Evolutionary conservation across 441 rosid species (phyloP).

Genomic region (Populus tomentosa): DNA sequence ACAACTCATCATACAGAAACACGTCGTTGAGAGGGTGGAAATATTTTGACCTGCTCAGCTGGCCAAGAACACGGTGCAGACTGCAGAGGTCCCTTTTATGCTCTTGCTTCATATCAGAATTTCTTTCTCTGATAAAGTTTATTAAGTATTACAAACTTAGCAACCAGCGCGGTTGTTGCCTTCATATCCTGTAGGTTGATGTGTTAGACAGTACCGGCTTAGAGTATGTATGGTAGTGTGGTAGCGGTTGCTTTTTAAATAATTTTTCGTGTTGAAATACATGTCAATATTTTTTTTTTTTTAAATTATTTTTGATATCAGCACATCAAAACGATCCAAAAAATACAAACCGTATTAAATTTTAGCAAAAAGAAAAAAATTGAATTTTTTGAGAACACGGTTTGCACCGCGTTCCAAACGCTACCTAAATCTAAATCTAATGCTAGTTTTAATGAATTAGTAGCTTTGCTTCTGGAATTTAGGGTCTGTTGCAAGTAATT

Average conservation of each 20-base stretch:
- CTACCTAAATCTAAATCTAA: not conserved
- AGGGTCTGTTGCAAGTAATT: not conserved
- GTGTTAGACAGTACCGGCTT: not conserved
- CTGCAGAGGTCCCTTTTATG: not conserved
- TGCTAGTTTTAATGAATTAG: conserved; percentile 11
- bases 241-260: too few relatives aligned
- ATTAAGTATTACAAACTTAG: not conserved
- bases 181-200: conserved; percentile 18
- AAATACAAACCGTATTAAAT: too few relatives aligned
- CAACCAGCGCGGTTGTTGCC: conserved; percentile 10
- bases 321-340: too few relatives aligned
- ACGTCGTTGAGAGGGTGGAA: conserved; percentile 90
- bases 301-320: too few relatives aligned
- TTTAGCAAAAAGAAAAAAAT: too few relatives aligned
- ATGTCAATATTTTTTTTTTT: too few relatives aligned
- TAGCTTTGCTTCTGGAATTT: too few relatives aligned
- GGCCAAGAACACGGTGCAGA: not conserved
- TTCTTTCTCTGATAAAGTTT: not conserved
- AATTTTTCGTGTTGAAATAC: too few relatives aligned
- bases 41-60: not conserved
- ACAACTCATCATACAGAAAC: conserved; percentile 92
- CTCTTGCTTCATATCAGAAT: not conserved
- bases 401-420: too few relatives aligned
- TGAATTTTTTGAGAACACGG: too few relatives aligned
- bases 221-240: too few relatives aligned